A percentile compares a stretch with the other conserved stretches of the same genome.
phyloP scores from a whole-genome alignment of 2,329 filamentous ascomycete genomes.

The Thelonectria discophora region DNA sequence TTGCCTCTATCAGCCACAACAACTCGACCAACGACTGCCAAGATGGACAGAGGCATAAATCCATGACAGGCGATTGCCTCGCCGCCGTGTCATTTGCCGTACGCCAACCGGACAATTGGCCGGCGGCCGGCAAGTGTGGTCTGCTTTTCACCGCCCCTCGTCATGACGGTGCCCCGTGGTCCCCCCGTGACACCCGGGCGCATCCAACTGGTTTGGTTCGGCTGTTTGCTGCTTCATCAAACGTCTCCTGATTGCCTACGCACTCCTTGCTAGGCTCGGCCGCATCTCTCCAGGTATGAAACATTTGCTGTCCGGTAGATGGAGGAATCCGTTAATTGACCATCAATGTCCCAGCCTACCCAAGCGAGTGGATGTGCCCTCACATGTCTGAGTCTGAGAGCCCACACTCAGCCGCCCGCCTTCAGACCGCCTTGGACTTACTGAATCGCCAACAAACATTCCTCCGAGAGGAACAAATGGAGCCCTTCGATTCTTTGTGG shows the following conservation, averaged over 20 bases:
- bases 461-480: constrained; percentile 24
- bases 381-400: neutral
- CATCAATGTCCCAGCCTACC: neutral
- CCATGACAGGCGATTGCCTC: neutral
- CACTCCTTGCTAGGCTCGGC: neutral
- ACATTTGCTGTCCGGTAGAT: neutral
- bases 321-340: no score
- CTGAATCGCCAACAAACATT: neutral
- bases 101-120: neutral
- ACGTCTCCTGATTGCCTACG: constrained; percentile 12
- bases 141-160: constrained; percentile 2
- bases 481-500: constrained; percentile 13
- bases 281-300: neutral
- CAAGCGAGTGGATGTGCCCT: neutral
- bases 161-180: neutral
- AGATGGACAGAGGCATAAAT: no score
- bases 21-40: no score
- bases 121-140: neutral
- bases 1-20: constrained; percentile 9
- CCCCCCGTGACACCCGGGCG: neutral
- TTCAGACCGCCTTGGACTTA: neutral
- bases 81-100: neutral
- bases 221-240: constrained; percentile 3
- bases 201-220: neutral
- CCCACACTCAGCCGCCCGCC: neutral